Evolutionary conservation across 306 rosid genomes (phyloP).

Genomic region (Glycyrrhiza uralensis): DNA sequence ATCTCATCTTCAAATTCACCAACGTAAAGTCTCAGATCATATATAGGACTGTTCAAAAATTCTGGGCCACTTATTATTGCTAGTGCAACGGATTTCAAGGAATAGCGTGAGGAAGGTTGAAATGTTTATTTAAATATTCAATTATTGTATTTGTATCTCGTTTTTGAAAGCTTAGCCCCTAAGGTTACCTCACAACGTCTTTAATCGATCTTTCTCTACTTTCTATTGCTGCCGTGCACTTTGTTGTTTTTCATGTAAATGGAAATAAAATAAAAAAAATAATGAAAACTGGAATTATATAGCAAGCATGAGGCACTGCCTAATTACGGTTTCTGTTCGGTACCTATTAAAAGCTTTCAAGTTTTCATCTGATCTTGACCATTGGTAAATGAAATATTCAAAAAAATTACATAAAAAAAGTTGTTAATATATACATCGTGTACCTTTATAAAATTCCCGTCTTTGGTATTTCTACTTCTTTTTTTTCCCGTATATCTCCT

Average conservation of each 20-base stretch:
- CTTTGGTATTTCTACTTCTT: too few relatives aligned
- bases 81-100: slow-evolving; percentile 16
- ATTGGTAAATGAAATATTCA: too few relatives aligned
- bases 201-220: neutral
- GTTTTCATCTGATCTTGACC: too few relatives aligned
- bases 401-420: too few relatives aligned
- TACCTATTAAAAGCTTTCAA: too few relatives aligned
- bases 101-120: slow-evolving; percentile 8
- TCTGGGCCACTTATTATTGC: slow-evolving; percentile 14
- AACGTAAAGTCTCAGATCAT: neutral
- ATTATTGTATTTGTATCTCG: neutral
- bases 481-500: too few relatives aligned
- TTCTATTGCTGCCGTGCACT: slow-evolving; percentile 3
- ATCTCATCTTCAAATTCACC: neutral
- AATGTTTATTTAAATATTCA: neutral
- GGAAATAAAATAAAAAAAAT: neutral
- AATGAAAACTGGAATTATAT: neutral
- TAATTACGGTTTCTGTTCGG: too few relatives aligned
- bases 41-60: neutral
- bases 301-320: too few relatives aligned
- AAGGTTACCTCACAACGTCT: slow-evolving; percentile 24
- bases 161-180: slow-evolving; percentile 35
- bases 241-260: neutral
- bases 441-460: too few relatives aligned
- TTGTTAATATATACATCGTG: too few relatives aligned